Evolutionary conservation across 257 asterid genomes (phyloP), one percentile per base, ranked within the genome.

Genomic region (Solanum ossicruentum): DNA sequence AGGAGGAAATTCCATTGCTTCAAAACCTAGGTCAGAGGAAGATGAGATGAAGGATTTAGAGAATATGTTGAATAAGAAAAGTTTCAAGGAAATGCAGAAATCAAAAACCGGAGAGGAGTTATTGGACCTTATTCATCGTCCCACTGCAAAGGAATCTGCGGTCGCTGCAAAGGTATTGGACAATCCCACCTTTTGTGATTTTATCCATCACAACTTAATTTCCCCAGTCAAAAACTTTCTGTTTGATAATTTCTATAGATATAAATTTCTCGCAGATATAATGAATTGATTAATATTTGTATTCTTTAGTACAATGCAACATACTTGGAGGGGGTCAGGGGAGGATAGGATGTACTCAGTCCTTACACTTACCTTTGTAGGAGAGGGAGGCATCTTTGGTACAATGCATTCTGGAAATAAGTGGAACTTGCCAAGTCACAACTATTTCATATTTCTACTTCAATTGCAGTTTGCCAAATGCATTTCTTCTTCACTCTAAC

Each of bases 71-170:
- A 94, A 93, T 85, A 95, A 94, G 88, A 97, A 95, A 90, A 95
- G 97, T 91, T 95, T 93, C 54, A 89, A 43, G 91, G 99, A 97
- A 83, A 12, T 91, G 97, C 98, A 95, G 93, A 95, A 94, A 92
- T 94, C 98, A 0, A 95, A 97, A 87, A 95, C 96, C 2, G 99
- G 99, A 12, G 99, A 97, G 91, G 98, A 97, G 93, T 94, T 97
- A 84, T 85, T 95, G 90, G 94, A 95, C 92, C 98, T 96, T 87
- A 95, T 96, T 87, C 98, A 92, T 86, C 86, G 98, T 52, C 98
- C 99, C 1, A 96, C 99, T 81, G 99, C 99, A 15, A 96, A 57
- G 88, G 99, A 96, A 90, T 95, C 95, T 86, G 97, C 97, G 55
- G 89, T 92, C 80, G 99, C 98, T 87, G 97, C 94, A 85, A 96